phyloP scores from a whole-genome alignment of 1,284 basidiomycete species.

The Stygiomarasmius scandens region DNA sequence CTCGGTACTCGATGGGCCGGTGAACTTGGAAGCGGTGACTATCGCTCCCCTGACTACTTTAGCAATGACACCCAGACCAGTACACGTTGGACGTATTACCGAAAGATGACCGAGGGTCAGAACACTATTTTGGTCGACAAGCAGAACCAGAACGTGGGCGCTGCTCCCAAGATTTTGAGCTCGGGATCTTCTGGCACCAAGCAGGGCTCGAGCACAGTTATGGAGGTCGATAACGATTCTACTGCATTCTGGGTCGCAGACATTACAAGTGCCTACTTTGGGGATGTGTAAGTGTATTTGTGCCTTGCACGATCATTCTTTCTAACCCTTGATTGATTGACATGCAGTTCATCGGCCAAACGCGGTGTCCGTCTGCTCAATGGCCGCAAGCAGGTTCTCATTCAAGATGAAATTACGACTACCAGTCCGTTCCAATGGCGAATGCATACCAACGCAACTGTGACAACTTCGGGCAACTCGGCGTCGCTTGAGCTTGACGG shows the following conservation, averaged over 20 bases:
- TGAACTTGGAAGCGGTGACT: conserved; percentile 90
- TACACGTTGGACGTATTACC: conserved; percentile 88
- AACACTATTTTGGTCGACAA: conserved; percentile 86
- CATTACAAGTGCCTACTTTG: conserved; percentile 82
- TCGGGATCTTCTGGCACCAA: conserved; percentile 62
- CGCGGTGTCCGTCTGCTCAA: conserved; percentile 91
- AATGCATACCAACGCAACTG: conserved; percentile 90
- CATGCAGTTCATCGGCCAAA: conserved; percentile 59
- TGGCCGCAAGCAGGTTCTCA: conserved; percentile 82
- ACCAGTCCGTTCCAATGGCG: conserved; percentile 79
- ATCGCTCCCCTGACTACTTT: conserved; percentile 76
- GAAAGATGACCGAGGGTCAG: conserved; percentile 95
- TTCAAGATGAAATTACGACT: conserved; percentile 83
- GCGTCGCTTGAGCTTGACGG: conserved; percentile 64
- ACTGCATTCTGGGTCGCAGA: conserved; percentile 86
- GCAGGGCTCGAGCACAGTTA: conserved; percentile 82
- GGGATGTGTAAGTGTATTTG: conserved; percentile 55
- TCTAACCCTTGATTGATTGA: conserved; percentile 13
- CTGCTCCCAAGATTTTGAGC: conserved; percentile 60
- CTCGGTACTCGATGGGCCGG: conserved; percentile 95
- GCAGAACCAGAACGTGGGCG: conserved; percentile 81
- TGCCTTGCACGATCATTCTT: conserved; percentile 9
- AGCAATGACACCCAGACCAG: conserved; percentile 65
- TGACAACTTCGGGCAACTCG: conserved; percentile 55
- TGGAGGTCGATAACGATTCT: conserved; percentile 62